A percentile compares a stretch with the other conserved stretches of the same genome.
phyloP scores from a whole-genome alignment of 164 flowering plant genomes.

The Aristolochia contorta region DNA sequence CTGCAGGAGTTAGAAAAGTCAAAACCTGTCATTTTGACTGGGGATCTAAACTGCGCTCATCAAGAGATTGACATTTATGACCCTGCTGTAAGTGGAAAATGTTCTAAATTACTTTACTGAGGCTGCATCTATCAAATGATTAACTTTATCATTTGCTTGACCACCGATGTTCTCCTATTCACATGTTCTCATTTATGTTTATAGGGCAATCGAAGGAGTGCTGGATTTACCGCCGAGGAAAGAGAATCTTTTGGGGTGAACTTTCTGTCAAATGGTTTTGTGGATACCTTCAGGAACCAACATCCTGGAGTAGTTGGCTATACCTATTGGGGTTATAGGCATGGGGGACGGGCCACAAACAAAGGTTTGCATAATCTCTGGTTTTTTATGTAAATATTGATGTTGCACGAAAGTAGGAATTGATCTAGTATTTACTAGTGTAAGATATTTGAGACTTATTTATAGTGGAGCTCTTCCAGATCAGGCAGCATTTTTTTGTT shows the following conservation, averaged over 20 bases:
- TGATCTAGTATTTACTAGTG: background rate
- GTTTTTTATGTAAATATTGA: background rate
- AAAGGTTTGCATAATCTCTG: slow-evolving; percentile 36
- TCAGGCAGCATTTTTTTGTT: no score
- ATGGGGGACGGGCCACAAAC: slow-evolving; percentile 61
- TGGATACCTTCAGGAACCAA: slow-evolving; percentile 84
- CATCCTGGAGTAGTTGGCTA: slow-evolving; percentile 92
- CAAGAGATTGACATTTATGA: slow-evolving; percentile 88
- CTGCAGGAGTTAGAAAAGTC: slow-evolving; percentile 85
- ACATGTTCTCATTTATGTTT: background rate
- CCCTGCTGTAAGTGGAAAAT: slow-evolving; percentile 68
- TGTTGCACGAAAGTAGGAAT: background rate
- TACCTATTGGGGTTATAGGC: slow-evolving; percentile 96
- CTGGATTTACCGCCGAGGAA: slow-evolving; percentile 94
- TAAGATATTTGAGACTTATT: no score
- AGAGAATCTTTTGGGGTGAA: slow-evolving; percentile 68
- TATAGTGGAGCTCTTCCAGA: no score
- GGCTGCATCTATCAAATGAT: no score
- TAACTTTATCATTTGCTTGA: no score
- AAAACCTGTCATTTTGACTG: slow-evolving; percentile 95
- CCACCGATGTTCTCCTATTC: slow-evolving; percentile 2
- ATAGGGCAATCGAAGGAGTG: slow-evolving; percentile 90
- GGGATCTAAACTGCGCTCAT: slow-evolving; percentile 96
- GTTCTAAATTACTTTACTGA: background rate
- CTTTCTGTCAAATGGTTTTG: slow-evolving; percentile 66